phyloP scores from a whole-genome alignment of 129 eudicot species.

The Scalesia atractyloides region DNA sequence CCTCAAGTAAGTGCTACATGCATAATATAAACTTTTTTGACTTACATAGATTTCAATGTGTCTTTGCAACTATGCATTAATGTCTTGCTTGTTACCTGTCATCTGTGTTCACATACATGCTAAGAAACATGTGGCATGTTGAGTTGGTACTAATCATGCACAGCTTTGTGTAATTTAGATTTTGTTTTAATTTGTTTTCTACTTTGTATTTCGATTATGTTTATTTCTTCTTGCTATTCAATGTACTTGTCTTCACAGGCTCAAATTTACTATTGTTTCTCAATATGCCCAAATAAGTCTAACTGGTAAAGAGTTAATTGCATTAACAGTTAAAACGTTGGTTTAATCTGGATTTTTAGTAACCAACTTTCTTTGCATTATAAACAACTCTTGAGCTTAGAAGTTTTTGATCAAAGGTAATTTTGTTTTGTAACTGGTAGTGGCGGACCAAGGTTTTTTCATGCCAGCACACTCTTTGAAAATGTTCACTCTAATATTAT shows the following conservation, averaged over 20 bases:
- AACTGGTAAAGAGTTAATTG: background rate
- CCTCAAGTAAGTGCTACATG: background rate
- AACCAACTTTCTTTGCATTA: background rate
- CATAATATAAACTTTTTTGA: background rate
- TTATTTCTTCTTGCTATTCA: background rate
- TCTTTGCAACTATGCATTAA: background rate
- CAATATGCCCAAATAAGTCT: background rate
- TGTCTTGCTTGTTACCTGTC: background rate
- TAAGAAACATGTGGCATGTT: background rate
- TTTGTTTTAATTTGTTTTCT: background rate
- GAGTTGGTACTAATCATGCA: background rate
- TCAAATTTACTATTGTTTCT: background rate
- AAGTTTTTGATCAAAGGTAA: background rate
- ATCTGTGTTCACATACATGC: background rate
- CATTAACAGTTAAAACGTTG: background rate
- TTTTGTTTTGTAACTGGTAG: no score
- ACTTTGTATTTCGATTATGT: background rate
- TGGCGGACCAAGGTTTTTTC: no score
- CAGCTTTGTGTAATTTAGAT: background rate
- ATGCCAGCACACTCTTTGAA: no score
- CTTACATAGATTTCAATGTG: background rate
- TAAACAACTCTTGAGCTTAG: background rate
- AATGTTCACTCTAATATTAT: no score
- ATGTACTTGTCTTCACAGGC: background rate
- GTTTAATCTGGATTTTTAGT: background rate